phyloP scores from a whole-genome alignment of 257 asterid species.

The Striga asiatica region DNA sequence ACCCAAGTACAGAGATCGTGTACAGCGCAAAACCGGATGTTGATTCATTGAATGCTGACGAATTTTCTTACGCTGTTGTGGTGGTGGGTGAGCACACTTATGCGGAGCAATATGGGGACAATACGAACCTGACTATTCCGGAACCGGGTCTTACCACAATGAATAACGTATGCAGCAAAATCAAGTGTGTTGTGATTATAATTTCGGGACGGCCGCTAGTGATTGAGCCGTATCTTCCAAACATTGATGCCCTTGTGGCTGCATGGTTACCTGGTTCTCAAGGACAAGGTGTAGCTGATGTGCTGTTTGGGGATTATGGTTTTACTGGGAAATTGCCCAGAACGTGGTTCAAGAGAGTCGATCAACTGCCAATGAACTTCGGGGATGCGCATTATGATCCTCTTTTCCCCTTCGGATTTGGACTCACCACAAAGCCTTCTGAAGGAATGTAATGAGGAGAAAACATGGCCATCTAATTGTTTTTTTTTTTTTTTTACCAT shows the following conservation, averaged over 20 bases:
- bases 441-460: neutral
- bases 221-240: slow-evolving; percentile 27
- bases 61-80: slow-evolving; percentile 33
- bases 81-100: slow-evolving; percentile 48
- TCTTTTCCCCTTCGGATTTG: slow-evolving; percentile 31
- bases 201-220: slow-evolving; percentile 45
- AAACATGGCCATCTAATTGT: neutral
- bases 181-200: slow-evolving; percentile 40
- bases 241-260: slow-evolving; percentile 40
- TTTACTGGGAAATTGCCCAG: slow-evolving; percentile 19
- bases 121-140: slow-evolving; percentile 25
- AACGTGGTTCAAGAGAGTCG: slow-evolving; percentile 21
- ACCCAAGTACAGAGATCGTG: slow-evolving; percentile 12
- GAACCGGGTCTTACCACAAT: slow-evolving; percentile 25
- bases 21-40: slow-evolving; percentile 20
- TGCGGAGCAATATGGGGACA: slow-evolving; percentile 40
- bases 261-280: slow-evolving; percentile 55
- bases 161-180: slow-evolving; percentile 23
- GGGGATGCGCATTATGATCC: slow-evolving; percentile 30
- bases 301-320: slow-evolving; percentile 19
- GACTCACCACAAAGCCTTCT: slow-evolving; percentile 24
- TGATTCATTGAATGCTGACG: slow-evolving; percentile 11
- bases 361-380: slow-evolving; percentile 23
- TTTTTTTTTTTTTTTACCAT: neutral
- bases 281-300: slow-evolving; percentile 39